phyloP scores from a whole-genome alignment of 345 rosid genomes.

The Aegle marmelos region DNA sequence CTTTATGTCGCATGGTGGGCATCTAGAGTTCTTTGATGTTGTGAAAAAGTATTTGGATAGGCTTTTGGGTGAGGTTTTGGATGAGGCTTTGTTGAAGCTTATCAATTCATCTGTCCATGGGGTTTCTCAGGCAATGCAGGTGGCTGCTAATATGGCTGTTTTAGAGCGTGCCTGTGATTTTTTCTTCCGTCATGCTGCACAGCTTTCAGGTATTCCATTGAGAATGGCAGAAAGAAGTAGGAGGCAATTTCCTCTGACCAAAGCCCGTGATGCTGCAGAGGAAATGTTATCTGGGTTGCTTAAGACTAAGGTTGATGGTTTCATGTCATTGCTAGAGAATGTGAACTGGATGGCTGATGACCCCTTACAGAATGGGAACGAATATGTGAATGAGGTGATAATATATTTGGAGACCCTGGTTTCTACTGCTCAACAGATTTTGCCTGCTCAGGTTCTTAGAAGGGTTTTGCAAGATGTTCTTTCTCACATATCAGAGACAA shows the following conservation, averaged over 20 bases:
- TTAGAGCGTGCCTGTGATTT: constrained; percentile 97
- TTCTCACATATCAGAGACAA: constrained; percentile 75
- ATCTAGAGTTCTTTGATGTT: constrained; percentile 86
- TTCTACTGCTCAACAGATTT: constrained; percentile 94
- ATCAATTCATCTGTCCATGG: constrained; percentile 74
- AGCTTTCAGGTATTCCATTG: constrained; percentile 85
- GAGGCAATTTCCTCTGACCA: constrained; percentile 85
- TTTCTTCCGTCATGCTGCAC: constrained; percentile 94
- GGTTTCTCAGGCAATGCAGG: constrained; percentile 95
- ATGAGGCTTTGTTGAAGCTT: constrained; percentile 79
- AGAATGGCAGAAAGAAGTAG: constrained; percentile 96
- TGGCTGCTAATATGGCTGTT: constrained; percentile 96
- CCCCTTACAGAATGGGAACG: constrained; percentile 71
- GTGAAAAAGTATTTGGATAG: constrained; percentile 93
- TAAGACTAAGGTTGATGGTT: constrained; percentile 85
- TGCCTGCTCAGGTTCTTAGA: constrained; percentile 75
- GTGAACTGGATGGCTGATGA: constrained; percentile 98
- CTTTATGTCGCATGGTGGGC: constrained; percentile 94
- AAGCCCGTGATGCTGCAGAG: constrained; percentile 86
- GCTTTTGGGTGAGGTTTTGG: constrained; percentile 79
- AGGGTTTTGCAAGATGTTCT: constrained; percentile 83
- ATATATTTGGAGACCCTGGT: constrained; percentile 89
- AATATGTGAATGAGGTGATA: constrained; percentile 90
- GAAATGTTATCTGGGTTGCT: constrained; percentile 90
- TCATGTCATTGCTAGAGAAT: constrained; percentile 84